Percentiles rank a stretch among this genome's conserved stretches.
Evolutionary conservation across 2,329 filamentous ascomycete genomes (phyloP).

Genomic region (Alternaria novae-zelandiae): DNA sequence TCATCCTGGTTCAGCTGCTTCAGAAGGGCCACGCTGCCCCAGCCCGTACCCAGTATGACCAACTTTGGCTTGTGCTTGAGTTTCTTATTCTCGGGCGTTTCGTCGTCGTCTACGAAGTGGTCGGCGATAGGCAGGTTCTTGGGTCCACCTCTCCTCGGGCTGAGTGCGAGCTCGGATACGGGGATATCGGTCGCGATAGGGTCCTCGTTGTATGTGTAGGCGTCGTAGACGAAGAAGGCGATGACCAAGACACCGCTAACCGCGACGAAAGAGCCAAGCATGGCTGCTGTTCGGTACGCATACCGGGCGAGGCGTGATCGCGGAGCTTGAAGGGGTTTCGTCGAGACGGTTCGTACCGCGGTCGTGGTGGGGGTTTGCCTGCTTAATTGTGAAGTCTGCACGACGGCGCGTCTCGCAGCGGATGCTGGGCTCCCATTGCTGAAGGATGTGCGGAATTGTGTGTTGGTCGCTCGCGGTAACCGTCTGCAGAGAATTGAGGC

Average conservation of each 20-base stretch:
- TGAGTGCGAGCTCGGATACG: constrained; percentile 83
- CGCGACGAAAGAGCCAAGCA: constrained; percentile 76
- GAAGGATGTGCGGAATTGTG: constrained; percentile 33
- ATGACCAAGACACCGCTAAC: constrained; percentile 73
- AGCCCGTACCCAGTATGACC: constrained; percentile 91
- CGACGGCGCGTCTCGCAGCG: constrained; percentile 28
- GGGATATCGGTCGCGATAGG: constrained; percentile 72
- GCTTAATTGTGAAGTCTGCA: constrained; percentile 26
- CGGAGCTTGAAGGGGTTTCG: constrained; percentile 39
- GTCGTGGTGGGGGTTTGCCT: constrained; percentile 18
- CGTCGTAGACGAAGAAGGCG: constrained; percentile 92
- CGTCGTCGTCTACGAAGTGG: constrained; percentile 86
- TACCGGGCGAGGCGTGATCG: constrained; percentile 56
- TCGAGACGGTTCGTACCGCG: constrained; percentile 34
- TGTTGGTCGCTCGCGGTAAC: constrained; percentile 9
- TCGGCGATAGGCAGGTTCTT: constrained; percentile 95
- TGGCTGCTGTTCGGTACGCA: constrained; percentile 72
- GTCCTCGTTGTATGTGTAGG: constrained; percentile 83
- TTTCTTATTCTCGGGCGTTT: constrained; percentile 70
- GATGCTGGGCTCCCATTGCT: constrained; percentile 33
- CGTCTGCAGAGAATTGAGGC: constrained; percentile 20
- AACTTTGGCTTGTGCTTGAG: constrained; percentile 89
- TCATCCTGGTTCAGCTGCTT: constrained; percentile 90
- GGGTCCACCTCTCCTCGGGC: constrained; percentile 81
- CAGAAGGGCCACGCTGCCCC: constrained; percentile 90